A percentile compares a stretch with the other conserved stretches of the same genome.
Conservation (phyloP, 305 asterid genomes). For the Solanum hybrid region DNA sequence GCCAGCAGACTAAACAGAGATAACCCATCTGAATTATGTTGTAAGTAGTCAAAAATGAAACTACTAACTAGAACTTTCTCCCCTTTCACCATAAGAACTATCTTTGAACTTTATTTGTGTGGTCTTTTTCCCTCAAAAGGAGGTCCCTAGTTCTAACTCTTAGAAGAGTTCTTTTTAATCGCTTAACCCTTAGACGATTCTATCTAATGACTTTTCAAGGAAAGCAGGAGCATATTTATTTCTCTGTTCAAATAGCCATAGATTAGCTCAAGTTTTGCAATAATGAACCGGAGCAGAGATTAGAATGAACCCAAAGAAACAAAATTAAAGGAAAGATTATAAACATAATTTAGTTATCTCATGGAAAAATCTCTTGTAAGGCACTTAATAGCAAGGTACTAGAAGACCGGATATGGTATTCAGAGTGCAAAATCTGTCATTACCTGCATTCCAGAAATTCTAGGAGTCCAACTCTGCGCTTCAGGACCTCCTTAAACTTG, state of each 20-base stretch:
- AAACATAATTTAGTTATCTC: background rate
- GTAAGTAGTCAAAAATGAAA: background rate
- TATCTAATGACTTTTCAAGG: background rate
- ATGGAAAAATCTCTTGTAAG: background rate
- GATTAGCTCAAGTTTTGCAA: background rate
- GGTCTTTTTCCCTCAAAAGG: background rate
- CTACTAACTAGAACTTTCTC: background rate
- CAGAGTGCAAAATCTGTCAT: slow-evolving; percentile 1
- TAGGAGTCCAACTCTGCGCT: slow-evolving; percentile 93
- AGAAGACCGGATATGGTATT: background rate
- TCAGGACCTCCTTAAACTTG: slow-evolving; percentile 80
- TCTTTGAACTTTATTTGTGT: background rate
- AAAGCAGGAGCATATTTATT: background rate
- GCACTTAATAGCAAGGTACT: background rate
- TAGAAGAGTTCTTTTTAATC: background rate
- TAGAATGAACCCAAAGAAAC: background rate
- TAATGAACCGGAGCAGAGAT: background rate
- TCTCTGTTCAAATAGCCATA: background rate
- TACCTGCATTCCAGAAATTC: slow-evolving; percentile 96
- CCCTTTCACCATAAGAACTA: background rate
- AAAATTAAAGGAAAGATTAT: background rate
- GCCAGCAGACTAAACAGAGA: background rate
- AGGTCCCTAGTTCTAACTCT: background rate
- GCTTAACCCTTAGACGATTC: background rate
- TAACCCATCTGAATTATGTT: background rate